Conservation (phyloP, 768 basidiomycete species). For the Rhizopogon salebrosus region DNA sequence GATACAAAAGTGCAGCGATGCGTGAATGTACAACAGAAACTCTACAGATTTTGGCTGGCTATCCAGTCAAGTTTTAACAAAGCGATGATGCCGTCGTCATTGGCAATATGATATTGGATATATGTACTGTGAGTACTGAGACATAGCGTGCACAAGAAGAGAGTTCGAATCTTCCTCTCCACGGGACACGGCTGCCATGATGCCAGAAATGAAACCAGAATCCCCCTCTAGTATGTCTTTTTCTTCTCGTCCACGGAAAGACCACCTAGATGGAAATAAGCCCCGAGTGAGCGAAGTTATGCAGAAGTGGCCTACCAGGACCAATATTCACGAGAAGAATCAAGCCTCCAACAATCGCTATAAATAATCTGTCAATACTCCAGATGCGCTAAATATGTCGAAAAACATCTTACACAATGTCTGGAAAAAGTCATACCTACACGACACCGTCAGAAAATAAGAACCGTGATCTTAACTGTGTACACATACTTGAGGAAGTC, state of each 20-base stretch:
- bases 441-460: constrained; percentile 16
- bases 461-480: not conserved
- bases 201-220: not conserved
- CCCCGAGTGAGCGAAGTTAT: not conserved
- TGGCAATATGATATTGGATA: not conserved
- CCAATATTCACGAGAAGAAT: constrained; percentile 98
- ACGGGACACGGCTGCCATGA: not conserved
- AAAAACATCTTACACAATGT: constrained; percentile 57
- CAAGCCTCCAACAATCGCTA: constrained; percentile 93
- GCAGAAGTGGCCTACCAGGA: constrained; percentile 55
- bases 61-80: not conserved
- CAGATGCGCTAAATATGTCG: not conserved
- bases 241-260: constrained; percentile 99
- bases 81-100: not conserved
- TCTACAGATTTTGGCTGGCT: too few species aligned
- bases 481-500: constrained; percentile 93
- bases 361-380: constrained; percentile 7
- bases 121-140: not conserved
- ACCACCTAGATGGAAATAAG: constrained; percentile 52
- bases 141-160: not conserved
- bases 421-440: constrained; percentile 98
- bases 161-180: not conserved
- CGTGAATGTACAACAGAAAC: not conserved
- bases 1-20: not conserved
- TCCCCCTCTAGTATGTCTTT: constrained; percentile 65